A percentile compares a stretch with the other conserved stretches of the same genome.
Conservation (phyloP, 2,329 filamentous ascomycete species). For the Chaetomiaceae sp. region DNA sequence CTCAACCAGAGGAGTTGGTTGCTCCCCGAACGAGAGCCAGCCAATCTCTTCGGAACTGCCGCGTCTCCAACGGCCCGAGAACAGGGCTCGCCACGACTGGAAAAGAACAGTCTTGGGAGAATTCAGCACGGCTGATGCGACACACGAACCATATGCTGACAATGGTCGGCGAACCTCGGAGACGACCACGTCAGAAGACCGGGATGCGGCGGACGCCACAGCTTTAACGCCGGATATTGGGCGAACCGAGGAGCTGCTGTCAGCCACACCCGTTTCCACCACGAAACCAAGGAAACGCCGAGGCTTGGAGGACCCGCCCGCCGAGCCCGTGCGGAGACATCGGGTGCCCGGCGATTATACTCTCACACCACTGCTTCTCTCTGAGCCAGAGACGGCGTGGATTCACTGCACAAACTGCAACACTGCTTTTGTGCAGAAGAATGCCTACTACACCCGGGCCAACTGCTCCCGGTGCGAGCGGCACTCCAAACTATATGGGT, state of each 20-base stretch:
- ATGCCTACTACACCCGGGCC: slow-evolving; percentile 80
- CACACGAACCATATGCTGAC: too few species aligned
- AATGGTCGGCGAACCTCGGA: not conserved
- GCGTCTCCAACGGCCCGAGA: not conserved
- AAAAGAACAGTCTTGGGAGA: not conserved
- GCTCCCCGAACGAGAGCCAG: not conserved
- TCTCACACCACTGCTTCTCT: slow-evolving; percentile 70
- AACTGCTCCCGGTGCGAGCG: slow-evolving; percentile 91
- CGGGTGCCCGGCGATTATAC: slow-evolving; percentile 76
- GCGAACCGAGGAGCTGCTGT: not conserved
- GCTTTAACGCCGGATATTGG: not conserved
- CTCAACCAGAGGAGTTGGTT: not conserved
- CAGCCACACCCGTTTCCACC: not conserved
- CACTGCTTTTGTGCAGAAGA: slow-evolving; percentile 76
- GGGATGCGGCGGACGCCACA: not conserved
- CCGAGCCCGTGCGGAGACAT: slow-evolving; percentile 25
- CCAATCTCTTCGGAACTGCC: not conserved
- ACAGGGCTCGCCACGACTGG: not conserved
- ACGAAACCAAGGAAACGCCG: not conserved
- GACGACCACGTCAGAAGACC: not conserved
- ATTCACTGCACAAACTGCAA: slow-evolving; percentile 83
- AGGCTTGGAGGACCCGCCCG: not conserved
- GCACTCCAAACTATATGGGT: slow-evolving; percentile 93
- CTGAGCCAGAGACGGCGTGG: slow-evolving; percentile 74
- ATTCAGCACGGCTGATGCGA: too few species aligned